These are phyloP conservation scores for Diaporthe longicolla DNA, from an alignment of 2,329 filamentous ascomycete genomes.

Conservation along the genomic window DNA sequence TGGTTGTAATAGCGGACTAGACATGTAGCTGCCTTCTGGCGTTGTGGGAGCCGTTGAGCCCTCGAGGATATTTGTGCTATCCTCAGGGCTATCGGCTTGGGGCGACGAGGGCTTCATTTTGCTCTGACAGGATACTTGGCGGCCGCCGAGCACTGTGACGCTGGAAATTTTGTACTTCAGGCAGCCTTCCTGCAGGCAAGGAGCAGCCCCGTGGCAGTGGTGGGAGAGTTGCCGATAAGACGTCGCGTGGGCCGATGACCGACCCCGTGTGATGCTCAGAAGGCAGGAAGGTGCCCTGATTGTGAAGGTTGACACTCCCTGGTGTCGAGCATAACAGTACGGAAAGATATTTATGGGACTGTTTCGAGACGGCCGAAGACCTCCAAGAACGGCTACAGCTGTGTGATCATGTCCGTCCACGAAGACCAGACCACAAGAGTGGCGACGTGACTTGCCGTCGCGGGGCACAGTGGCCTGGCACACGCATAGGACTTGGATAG, in stretches of 20 bases:
- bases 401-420: neutral
- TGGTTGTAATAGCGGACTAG: constrained; percentile 57
- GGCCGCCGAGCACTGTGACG: neutral
- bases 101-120: constrained; percentile 46
- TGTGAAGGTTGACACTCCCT: constrained; percentile 11
- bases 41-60: constrained; percentile 62
- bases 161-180: neutral
- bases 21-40: constrained; percentile 58
- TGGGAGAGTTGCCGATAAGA: neutral
- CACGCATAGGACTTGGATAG: neutral
- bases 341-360: neutral
- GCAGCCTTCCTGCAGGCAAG: neutral
- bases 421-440: neutral
- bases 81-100: constrained; percentile 49
- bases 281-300: neutral
- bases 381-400: neutral
- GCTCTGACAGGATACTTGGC: neutral
- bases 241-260: constrained; percentile 21
- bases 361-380: neutral
- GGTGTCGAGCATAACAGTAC: neutral
- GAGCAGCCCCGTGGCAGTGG: neutral
- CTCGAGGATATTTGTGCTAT: constrained; percentile 48
- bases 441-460: constrained; percentile 1
- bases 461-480: neutral
- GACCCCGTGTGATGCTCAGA: constrained; percentile 22